Conservation (phyloP, 2,329 filamentous ascomycete species). For the Stemphylium beticola region DNA sequence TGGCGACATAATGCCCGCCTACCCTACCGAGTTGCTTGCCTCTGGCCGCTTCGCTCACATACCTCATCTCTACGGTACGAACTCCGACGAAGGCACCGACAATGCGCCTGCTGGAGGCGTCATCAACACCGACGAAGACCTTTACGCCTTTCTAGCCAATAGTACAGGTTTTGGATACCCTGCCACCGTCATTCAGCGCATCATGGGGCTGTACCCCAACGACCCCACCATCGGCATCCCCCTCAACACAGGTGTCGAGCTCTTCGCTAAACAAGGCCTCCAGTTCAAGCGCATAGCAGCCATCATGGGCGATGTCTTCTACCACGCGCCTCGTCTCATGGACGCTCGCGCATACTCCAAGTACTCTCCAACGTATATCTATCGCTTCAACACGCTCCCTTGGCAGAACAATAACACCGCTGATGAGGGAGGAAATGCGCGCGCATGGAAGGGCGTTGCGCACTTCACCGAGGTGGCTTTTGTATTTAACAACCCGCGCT, state of each 20-base stretch:
- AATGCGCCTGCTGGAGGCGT: slow-evolving; percentile 60
- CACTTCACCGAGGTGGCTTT: slow-evolving; percentile 62
- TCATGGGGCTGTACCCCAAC: slow-evolving; percentile 46
- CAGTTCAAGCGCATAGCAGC: slow-evolving; percentile 64
- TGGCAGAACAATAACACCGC: slow-evolving; percentile 36
- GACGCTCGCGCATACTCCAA: slow-evolving; percentile 54
- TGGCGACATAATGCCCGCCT: slow-evolving; percentile 62
- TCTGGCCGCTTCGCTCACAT: slow-evolving; percentile 68
- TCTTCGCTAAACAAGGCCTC: slow-evolving; percentile 40
- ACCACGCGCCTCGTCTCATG: slow-evolving; percentile 61
- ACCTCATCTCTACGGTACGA: slow-evolving; percentile 68
- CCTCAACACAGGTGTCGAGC: slow-evolving; percentile 39
- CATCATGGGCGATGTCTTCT: slow-evolving; percentile 59
- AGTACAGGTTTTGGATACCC: slow-evolving; percentile 44
- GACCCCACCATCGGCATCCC: slow-evolving; percentile 42
- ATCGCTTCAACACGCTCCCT: slow-evolving; percentile 63
- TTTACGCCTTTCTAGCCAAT: slow-evolving; percentile 41
- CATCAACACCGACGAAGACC: slow-evolving; percentile 64
- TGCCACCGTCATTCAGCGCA: slow-evolving; percentile 35
- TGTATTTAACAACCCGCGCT: slow-evolving; percentile 53
- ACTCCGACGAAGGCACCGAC: slow-evolving; percentile 69
- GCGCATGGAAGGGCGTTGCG: slow-evolving; percentile 55
- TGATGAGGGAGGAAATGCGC: slow-evolving; percentile 52
- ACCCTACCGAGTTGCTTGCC: slow-evolving; percentile 61
- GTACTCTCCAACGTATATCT: slow-evolving; percentile 62